phyloP scores from a whole-genome alignment of 139 green algal genomes.

The Picochlorum sp. region DNA sequence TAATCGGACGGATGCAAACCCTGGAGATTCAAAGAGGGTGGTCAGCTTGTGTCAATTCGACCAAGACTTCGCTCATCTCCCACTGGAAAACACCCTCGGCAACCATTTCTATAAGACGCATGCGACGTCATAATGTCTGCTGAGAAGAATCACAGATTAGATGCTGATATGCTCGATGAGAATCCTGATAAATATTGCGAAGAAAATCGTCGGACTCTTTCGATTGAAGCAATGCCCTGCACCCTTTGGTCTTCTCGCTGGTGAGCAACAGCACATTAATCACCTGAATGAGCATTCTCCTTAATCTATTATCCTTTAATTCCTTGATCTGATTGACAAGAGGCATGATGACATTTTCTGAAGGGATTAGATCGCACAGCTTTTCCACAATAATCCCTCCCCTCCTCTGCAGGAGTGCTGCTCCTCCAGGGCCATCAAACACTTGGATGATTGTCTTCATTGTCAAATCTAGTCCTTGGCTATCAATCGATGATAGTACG shows the following conservation, averaged over 20 bases:
- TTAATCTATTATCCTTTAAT: constrained; percentile 74
- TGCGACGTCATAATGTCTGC: constrained; percentile 54
- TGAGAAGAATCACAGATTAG: constrained; percentile 75
- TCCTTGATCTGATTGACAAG: constrained; percentile 46
- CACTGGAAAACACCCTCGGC: constrained; percentile 14
- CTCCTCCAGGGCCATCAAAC: constrained; percentile 30
- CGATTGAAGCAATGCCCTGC: not conserved
- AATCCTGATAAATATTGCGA: constrained; percentile 70
- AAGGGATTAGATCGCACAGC: constrained; percentile 22
- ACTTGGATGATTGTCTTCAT: constrained; percentile 15
- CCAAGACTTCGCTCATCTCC: constrained; percentile 2
- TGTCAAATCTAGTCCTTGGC: not conserved
- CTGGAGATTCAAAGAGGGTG: constrained; percentile 82
- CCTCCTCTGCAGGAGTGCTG: constrained; percentile 48
- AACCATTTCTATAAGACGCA: constrained; percentile 39
- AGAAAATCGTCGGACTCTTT: constrained; percentile 44
- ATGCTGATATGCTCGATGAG: constrained; percentile 64
- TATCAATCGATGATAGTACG: not conserved
- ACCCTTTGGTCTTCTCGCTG: constrained; percentile 54
- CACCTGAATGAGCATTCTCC: constrained; percentile 68
- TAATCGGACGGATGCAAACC: constrained; percentile 86
- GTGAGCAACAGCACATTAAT: constrained; percentile 92
- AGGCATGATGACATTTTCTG: constrained; percentile 29
- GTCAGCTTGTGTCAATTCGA: constrained; percentile 80
- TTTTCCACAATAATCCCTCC: constrained; percentile 61